Evolutionary conservation across 1,139 yeast genomes (phyloP), one percentile per base, ranked within the genome.

Genomic region (Suhomyces taliae): DNA sequence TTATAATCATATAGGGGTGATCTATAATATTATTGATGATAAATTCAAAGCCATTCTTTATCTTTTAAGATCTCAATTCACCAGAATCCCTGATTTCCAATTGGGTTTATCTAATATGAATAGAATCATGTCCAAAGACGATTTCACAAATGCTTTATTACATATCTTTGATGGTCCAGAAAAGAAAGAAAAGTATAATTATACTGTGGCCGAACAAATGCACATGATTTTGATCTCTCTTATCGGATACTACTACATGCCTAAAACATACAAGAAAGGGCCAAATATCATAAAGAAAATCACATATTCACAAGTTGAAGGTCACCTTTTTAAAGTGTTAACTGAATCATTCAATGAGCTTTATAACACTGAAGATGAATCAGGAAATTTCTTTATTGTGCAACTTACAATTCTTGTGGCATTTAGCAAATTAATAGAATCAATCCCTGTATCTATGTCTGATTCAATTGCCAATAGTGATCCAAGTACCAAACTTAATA

Each of bases 1-100:
- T 1, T 81, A 81, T 55, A 80, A 81, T 54, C 87, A 83, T 55
- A 74, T 81, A 44, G 90, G 88, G 7, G 77, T 84, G 66, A 75
- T 84, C 19, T 74, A 76, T 51, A 74, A 73, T 51, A 44, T 61
- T 10, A 54, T 65, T 19, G 74, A 67, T 40, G 70, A 70, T 43
- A 70, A 67, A 44, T 64, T 56, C 40, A 60, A 58, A 27, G 72
- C 78, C 0, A 57, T 65, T 32, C 62, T 70, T 41, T 74, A 86
- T 72, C 82, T 85, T 47, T 62, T 81, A 40, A 72, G 90, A 53
- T 81, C 89, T 1, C 74, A 78, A 7, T 66, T 77, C 47, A 77
- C 90, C 2, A 74, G 87, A 50, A 58, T 70, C 24, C 70, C 78
- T 1, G 79, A 82, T 7, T 67, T 67, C 40, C 64, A 65, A 11